Evolutionary conservation across 345 rosid genomes (phyloP).

Genomic region (Durio zibethinus): DNA sequence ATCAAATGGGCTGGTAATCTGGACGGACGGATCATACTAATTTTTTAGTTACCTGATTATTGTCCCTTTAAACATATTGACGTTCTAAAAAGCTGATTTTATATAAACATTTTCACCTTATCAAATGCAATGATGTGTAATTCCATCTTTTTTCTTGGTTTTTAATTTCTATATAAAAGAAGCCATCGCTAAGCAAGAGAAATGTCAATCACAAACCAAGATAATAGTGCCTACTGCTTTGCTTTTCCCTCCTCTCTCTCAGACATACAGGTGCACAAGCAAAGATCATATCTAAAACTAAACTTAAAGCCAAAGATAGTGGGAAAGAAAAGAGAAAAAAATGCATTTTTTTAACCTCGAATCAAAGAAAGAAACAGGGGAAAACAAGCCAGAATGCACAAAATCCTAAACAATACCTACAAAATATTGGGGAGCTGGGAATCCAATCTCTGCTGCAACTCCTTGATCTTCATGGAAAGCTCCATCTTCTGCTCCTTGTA

Average conservation of each 20-base stretch:
- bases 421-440: slow-evolving; percentile 84
- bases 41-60: no score
- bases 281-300: neutral
- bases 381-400: slow-evolving; percentile 63
- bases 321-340: neutral
- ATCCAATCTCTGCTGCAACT: slow-evolving; percentile 83
- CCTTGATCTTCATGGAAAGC: slow-evolving; percentile 71
- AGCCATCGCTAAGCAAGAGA: neutral
- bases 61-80: no score
- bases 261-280: slow-evolving; percentile 7
- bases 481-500: slow-evolving; percentile 87
- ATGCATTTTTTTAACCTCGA: slow-evolving; percentile 1
- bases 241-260: neutral
- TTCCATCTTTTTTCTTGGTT: neutral
- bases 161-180: neutral
- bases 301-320: neutral
- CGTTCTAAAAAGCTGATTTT: no score
- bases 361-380: slow-evolving; percentile 2
- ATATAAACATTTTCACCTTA: no score
- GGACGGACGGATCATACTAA: no score
- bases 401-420: slow-evolving; percentile 55
- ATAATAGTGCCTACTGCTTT: neutral
- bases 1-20: no score
- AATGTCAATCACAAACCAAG: neutral
- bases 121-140: no score